A percentile compares a stretch with the other conserved stretches of the same genome.
phyloP scores from a whole-genome alignment of 805 yeast genomes.

The Torulaspora microellipsoides region DNA sequence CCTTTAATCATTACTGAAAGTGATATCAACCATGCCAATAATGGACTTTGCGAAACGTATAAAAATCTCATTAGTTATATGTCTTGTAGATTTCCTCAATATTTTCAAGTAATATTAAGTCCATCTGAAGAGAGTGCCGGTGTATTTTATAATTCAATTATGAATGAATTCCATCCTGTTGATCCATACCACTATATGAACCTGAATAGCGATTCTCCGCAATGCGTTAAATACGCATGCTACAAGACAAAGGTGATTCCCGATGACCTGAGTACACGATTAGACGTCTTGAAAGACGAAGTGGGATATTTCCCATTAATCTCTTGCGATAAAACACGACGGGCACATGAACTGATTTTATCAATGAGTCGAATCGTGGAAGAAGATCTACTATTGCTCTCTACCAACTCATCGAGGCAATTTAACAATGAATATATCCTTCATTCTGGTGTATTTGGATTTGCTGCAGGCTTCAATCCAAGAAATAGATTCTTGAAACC shows the following conservation, averaged over 20 bases:
- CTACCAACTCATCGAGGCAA: slow-evolving; percentile 36
- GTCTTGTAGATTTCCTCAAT: slow-evolving; percentile 48
- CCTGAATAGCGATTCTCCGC: slow-evolving; percentile 4
- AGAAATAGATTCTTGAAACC: slow-evolving; percentile 47
- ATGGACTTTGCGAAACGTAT: slow-evolving; percentile 49
- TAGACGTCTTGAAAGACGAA: slow-evolving; percentile 10
- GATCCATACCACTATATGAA: slow-evolving; percentile 19
- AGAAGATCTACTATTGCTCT: slow-evolving; percentile 58
- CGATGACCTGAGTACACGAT: slow-evolving; percentile 5
- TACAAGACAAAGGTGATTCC: slow-evolving; percentile 16
- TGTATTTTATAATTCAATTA: slow-evolving; percentile 37
- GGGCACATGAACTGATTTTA: slow-evolving; percentile 18
- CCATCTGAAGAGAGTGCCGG: slow-evolving; percentile 23
- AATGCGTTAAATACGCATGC: slow-evolving; percentile 12
- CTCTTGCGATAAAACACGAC: slow-evolving; percentile 14
- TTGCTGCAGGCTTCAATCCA: slow-evolving; percentile 75
- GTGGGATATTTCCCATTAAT: slow-evolving; percentile 17
- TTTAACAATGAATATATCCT: slow-evolving; percentile 53
- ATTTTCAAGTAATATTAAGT: slow-evolving; percentile 35
- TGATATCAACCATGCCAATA: slow-evolving; percentile 21
- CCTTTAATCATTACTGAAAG: slow-evolving; percentile 23
- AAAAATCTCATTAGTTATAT: slow-evolving; percentile 39
- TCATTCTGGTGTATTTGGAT: slow-evolving; percentile 53
- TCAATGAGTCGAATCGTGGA: slow-evolving; percentile 43
- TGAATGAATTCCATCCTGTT: slow-evolving; percentile 39